Evolutionary conservation across 805 yeast species (phyloP).

Genomic region (Metschnikowia amazonensis): DNA sequence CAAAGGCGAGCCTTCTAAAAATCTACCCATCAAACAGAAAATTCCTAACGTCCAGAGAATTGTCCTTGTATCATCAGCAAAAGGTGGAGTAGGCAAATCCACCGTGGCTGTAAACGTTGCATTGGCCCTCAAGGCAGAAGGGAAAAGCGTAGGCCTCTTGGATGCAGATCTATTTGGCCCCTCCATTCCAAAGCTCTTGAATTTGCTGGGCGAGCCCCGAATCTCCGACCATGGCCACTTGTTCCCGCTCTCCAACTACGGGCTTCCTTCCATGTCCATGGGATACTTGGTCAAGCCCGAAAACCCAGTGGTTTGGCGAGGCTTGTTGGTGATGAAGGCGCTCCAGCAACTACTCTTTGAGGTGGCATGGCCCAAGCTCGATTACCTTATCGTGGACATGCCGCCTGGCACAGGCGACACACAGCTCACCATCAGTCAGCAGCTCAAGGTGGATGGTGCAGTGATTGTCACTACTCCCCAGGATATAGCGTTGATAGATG

Average conservation of each 20-base stretch:
- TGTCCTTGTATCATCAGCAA: constrained; percentile 67
- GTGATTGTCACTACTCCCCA: constrained; percentile 83
- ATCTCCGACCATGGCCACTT: constrained; percentile 50
- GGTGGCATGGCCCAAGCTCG: constrained; percentile 68
- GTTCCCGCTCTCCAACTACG: constrained; percentile 67
- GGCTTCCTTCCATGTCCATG: constrained; percentile 85
- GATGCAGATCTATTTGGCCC: constrained; percentile 89
- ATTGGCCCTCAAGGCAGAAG: constrained; percentile 49
- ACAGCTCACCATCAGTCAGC: constrained; percentile 79
- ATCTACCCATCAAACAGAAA: constrained; percentile 48
- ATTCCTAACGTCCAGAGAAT: constrained; percentile 62
- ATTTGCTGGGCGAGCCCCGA: constrained; percentile 67
- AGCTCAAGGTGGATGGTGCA: constrained; percentile 72
- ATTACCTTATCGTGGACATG: constrained; percentile 72
- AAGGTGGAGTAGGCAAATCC: constrained; percentile 81
- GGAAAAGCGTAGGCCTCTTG: constrained; percentile 60
- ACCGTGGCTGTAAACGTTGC: constrained; percentile 72
- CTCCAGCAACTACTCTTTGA: constrained; percentile 79
- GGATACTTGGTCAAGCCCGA: constrained; percentile 69
- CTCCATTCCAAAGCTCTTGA: constrained; percentile 68
- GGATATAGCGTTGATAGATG: constrained; percentile 78
- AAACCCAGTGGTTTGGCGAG: constrained; percentile 80
- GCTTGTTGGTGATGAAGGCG: constrained; percentile 83
- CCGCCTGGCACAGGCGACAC: constrained; percentile 94
- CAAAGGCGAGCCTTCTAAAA: constrained; percentile 6